These are phyloP conservation scores for Cinchona pubescens DNA, from an alignment of 257 asterid species.

Conservation along the genomic window DNA sequence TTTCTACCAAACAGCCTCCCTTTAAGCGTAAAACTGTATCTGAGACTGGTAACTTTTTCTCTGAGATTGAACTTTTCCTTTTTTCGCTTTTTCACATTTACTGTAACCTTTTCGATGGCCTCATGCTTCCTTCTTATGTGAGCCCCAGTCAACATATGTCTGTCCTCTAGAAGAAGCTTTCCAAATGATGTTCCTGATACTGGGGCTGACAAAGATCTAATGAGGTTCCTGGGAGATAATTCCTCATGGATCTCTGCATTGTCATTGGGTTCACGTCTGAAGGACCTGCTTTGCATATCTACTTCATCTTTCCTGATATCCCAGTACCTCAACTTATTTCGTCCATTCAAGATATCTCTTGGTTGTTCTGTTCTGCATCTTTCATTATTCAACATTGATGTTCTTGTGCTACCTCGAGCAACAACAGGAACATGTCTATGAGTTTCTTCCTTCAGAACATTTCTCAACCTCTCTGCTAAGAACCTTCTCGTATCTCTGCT, in stretches of 20 bases:
- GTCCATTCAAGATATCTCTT: slow-evolving; percentile 28
- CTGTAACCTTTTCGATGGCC: slow-evolving; percentile 54
- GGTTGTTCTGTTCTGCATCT: slow-evolving; percentile 31
- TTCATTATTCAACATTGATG: slow-evolving; percentile 35
- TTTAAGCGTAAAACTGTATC: slow-evolving; percentile 68
- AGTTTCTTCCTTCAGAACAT: slow-evolving; percentile 64
- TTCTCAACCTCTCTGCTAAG: slow-evolving; percentile 73
- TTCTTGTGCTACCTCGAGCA: slow-evolving; percentile 45
- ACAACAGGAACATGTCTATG: slow-evolving; percentile 36
- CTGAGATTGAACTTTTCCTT: slow-evolving; percentile 76
- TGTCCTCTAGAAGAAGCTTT: slow-evolving; percentile 87
- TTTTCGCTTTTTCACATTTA: slow-evolving; percentile 55
- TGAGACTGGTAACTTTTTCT: slow-evolving; percentile 81
- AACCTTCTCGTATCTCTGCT: slow-evolving; percentile 65
- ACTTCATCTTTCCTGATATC: slow-evolving; percentile 32
- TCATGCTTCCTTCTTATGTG: slow-evolving; percentile 82
- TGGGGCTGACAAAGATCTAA: slow-evolving; percentile 92
- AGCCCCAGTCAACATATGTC: slow-evolving; percentile 68
- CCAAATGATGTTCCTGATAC: slow-evolving; percentile 81
- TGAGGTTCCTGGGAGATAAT: slow-evolving; percentile 65
- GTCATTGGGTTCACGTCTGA: slow-evolving; percentile 53
- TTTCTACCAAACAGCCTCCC: slow-evolving; percentile 79
- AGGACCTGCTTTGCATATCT: slow-evolving; percentile 54
- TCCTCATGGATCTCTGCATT: slow-evolving; percentile 41
- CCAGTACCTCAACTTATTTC: slow-evolving; percentile 31